Conservation (phyloP, 306 rosid species). For the Begonia loranthoides region DNA sequence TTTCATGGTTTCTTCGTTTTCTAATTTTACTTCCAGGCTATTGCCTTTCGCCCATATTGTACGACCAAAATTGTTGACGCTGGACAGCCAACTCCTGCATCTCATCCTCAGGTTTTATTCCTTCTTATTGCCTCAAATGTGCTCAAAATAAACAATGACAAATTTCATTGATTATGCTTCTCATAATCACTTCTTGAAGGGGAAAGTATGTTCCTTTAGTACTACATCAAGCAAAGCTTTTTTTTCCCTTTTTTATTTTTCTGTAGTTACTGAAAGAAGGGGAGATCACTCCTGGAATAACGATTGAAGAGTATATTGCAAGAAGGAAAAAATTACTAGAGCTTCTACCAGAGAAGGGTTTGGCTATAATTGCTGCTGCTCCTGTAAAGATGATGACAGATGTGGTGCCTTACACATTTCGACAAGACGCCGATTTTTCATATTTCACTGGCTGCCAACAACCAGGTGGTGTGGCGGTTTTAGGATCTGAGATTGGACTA, state of each 20-base stretch:
- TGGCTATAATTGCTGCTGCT: slow-evolving; percentile 85
- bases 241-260: slow-evolving; percentile 8
- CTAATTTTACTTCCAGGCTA: slow-evolving; percentile 27
- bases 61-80: slow-evolving; percentile 35
- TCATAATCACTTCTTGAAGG: no score
- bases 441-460: slow-evolving; percentile 94
- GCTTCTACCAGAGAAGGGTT: slow-evolving; percentile 68
- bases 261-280: slow-evolving; percentile 64
- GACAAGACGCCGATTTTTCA: slow-evolving; percentile 77
- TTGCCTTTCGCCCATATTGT: slow-evolving; percentile 36
- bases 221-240: neutral
- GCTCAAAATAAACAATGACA: no score
- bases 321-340: slow-evolving; percentile 76
- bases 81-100: slow-evolving; percentile 77
- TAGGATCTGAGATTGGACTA: slow-evolving; percentile 71
- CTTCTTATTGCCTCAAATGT: neutral
- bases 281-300: slow-evolving; percentile 75
- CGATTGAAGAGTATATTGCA: slow-evolving; percentile 51
- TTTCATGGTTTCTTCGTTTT: slow-evolving; percentile 1
- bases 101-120: slow-evolving; percentile 68
- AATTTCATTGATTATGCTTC: no score
- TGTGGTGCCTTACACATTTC: slow-evolving; percentile 86
- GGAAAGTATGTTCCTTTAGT: no score
- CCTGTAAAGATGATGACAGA: slow-evolving; percentile 96
- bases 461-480: slow-evolving; percentile 81